Conservation (phyloP, 2,329 filamentous ascomycete species). For the Domatiomyces globalis region DNA sequence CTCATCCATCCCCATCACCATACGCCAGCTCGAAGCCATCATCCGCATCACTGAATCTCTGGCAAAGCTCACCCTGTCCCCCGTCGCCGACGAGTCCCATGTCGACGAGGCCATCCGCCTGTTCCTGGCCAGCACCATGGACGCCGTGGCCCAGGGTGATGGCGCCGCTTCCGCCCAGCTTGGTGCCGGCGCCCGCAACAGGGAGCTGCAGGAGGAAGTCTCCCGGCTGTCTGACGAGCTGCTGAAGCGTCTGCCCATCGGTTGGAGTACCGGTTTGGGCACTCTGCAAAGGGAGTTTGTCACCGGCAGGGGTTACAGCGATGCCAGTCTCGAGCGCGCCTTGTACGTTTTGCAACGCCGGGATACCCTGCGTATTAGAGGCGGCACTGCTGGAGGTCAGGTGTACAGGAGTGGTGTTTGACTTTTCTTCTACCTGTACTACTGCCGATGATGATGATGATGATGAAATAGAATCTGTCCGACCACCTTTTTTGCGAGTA, state of each 20-base stretch:
- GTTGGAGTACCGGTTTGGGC: slow-evolving; percentile 83
- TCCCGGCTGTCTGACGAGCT: slow-evolving; percentile 78
- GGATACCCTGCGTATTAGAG: slow-evolving; percentile 49
- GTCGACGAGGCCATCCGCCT: slow-evolving; percentile 95
- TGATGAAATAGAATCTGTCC: not conserved
- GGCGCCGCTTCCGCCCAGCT: slow-evolving; percentile 36
- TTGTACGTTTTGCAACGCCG: slow-evolving; percentile 73
- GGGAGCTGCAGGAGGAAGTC: slow-evolving; percentile 83
- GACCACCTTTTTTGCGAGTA: not conserved
- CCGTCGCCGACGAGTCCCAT: slow-evolving; percentile 76
- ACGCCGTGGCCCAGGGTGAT: slow-evolving; percentile 82
- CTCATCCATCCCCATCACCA: slow-evolving; percentile 90
- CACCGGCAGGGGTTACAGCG: slow-evolving; percentile 76
- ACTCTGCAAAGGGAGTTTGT: slow-evolving; percentile 83
- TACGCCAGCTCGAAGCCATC: slow-evolving; percentile 92
- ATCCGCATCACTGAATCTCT: slow-evolving; percentile 93
- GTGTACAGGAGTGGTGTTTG: slow-evolving; percentile 35
- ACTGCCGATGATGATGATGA: not conserved
- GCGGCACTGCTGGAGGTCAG: slow-evolving; percentile 31
- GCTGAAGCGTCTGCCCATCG: slow-evolving; percentile 73
- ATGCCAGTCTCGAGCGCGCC: slow-evolving; percentile 71
- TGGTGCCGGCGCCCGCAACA: slow-evolving; percentile 41
- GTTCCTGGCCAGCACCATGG: slow-evolving; percentile 95
- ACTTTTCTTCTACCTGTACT: slow-evolving; percentile 1
- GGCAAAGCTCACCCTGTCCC: slow-evolving; percentile 75